Evolutionary conservation across 2,329 filamentous ascomycete genomes (phyloP), one percentile per base, ranked within the genome.

Genomic region (Tolypocladium tropicale): DNA sequence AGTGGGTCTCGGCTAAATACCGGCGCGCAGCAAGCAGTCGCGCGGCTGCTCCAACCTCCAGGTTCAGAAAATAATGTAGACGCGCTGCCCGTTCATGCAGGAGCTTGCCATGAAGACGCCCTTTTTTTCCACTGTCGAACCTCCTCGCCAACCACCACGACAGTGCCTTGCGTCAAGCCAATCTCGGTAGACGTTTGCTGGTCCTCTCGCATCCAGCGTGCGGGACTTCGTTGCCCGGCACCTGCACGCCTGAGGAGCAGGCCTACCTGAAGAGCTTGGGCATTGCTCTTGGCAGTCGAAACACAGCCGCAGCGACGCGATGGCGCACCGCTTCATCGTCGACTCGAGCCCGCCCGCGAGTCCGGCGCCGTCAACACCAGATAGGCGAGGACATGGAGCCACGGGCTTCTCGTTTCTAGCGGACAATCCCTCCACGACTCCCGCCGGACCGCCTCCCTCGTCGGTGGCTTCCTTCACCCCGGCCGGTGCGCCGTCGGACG

Each of bases 381-480:
- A 78, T 28, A 71, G 72, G 56, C 68, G 64, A 55, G 67, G 67
- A 34, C 66, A 66, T 54, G 65, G 63, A 55, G 61, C 62, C 33
- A 65, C 68, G 23, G 72, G 68, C 39, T 64, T 70, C 46, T 76
- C 74, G 43, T 68, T 68, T 39, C 73, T 74, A 41, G 74, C 67
- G 57, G 72, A 76, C 10, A 70, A 74, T 53, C 77, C 78, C 7
- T 77, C 79, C 39, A 81, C 78, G 2, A 82, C 80, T 2, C 79
- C 80, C 6, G 76, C 75, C 21, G 79, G 75, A 0, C 75, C 75
- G 34, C 78, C 78, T 32, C 78, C 79, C 1, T 79, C 80, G 32
- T 78, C 78, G 9, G 73, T 74, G 10, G 75, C 75, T 5, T 81
- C 78, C 48, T 82, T 82, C 67, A 82, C 80, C 1, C 79, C 80